Evolutionary conservation across 768 basidiomycete species (phyloP).

Genomic region (Mycena vitilis): DNA sequence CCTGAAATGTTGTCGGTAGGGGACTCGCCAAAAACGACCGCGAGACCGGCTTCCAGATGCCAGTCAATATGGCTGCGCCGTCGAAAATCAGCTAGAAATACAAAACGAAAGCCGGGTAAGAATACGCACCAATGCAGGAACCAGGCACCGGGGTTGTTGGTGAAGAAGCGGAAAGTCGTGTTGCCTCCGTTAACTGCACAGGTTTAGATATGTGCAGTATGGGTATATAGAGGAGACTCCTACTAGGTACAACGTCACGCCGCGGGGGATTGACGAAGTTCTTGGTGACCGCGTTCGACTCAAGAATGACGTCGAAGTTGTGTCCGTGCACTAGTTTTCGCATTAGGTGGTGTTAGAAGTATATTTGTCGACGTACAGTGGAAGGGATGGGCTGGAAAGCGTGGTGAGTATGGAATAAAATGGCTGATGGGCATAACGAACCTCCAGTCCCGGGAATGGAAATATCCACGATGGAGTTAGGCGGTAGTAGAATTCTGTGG

Average conservation of each 20-base stretch:
- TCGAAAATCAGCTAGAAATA: not conserved
- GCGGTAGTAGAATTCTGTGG: conserved; percentile 43
- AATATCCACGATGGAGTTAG: conserved; percentile 56
- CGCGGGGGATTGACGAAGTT: not conserved
- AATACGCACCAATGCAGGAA: conserved; percentile 19
- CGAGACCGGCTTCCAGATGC: conserved; percentile 52
- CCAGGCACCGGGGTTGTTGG: conserved; percentile 18
- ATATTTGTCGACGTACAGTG: conserved; percentile 15
- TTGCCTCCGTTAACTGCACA: conserved; percentile 20
- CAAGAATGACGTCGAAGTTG: not conserved
- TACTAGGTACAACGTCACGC: conserved; percentile 10
- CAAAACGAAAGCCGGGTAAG: too few relatives aligned
- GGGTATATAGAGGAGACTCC: not conserved
- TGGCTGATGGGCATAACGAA: not conserved
- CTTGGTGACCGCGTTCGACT: not conserved
- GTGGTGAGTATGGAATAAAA: not conserved
- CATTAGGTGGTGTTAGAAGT: not conserved
- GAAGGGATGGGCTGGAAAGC: conserved; percentile 26
- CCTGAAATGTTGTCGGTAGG: conserved; percentile 44
- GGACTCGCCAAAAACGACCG: conserved; percentile 48
- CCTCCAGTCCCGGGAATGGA: conserved; percentile 52
- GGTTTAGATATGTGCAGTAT: not conserved
- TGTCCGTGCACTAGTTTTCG: not conserved
- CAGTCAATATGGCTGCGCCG: conserved; percentile 50
- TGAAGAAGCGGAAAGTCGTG: conserved; percentile 29